These are phyloP conservation scores for Piper longum DNA, from an alignment of 164 flowering plant species.

Conservation along the genomic window DNA sequence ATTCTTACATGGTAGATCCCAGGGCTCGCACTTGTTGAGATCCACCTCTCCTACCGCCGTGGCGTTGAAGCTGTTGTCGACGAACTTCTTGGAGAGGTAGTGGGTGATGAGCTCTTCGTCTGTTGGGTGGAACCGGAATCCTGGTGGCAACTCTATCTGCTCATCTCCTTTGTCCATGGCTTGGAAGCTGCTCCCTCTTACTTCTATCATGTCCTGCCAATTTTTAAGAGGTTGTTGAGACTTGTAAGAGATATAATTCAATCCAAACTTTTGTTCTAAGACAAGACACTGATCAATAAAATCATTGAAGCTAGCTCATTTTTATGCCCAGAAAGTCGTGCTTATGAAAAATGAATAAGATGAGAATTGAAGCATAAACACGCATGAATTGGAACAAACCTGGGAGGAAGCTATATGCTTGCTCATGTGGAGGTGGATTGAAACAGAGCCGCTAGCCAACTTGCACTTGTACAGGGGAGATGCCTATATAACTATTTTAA, in stretches of 20 bases:
- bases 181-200: neutral
- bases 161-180: slow-evolving; percentile 22
- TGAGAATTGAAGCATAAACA: too few relatives aligned
- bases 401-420: too few relatives aligned
- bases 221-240: neutral
- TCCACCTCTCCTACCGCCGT: slow-evolving; percentile 18
- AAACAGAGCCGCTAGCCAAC: too few relatives aligned
- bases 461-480: too few relatives aligned
- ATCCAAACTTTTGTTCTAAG: too few relatives aligned
- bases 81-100: slow-evolving; percentile 12
- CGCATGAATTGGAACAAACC: too few relatives aligned
- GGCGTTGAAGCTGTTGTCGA: slow-evolving; percentile 7
- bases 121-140: slow-evolving; percentile 24
- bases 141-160: slow-evolving; percentile 16
- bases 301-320: too few relatives aligned
- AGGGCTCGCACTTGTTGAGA: slow-evolving; percentile 21
- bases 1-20: slow-evolving; percentile 17
- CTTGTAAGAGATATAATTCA: neutral
- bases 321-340: too few relatives aligned
- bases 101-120: slow-evolving; percentile 19
- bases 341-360: too few relatives aligned
- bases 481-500: too few relatives aligned
- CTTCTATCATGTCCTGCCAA: neutral
- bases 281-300: too few relatives aligned
- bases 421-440: too few relatives aligned